Evolutionary conservation across 148 eudicot species (phyloP).

Genomic region (Nyssa sinensis): DNA sequence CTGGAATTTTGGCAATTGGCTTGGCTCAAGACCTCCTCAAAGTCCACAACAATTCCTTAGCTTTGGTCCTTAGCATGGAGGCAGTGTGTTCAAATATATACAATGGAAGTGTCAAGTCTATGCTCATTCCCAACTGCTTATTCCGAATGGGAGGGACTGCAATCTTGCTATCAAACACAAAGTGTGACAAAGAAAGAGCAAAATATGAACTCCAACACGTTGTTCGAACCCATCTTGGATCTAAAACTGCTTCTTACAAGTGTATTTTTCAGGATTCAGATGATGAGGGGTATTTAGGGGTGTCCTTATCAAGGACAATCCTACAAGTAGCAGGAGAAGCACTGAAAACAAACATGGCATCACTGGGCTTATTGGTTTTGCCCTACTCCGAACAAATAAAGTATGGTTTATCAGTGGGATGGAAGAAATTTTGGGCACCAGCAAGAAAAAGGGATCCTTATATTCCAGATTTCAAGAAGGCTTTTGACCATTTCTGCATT

Average conservation of each 20-base stretch:
- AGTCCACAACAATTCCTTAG: conserved; percentile 41
- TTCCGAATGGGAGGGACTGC: conserved; percentile 48
- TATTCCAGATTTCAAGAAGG: conserved; percentile 39
- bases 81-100: conserved; percentile 32
- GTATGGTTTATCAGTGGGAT: conserved; percentile 16
- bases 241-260: conserved; percentile 39
- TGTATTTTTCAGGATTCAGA: conserved; percentile 38
- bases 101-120: conserved; percentile 35
- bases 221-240: conserved; percentile 46
- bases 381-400: conserved; percentile 45
- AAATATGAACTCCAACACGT: conserved; percentile 43
- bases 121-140: conserved; percentile 49
- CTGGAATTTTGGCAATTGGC: conserved; percentile 32
- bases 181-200: conserved; percentile 20
- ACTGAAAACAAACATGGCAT: conserved; percentile 35
- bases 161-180: conserved; percentile 36
- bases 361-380: conserved; percentile 33
- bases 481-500: conserved; percentile 40
- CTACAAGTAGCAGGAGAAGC: conserved; percentile 49
- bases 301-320: conserved; percentile 32
- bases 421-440: conserved; percentile 18
- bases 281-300: conserved; percentile 31
- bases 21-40: conserved; percentile 39
- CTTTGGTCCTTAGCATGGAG: conserved; percentile 41
- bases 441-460: conserved; percentile 27